These are phyloP conservation scores for Kwoniella heveanensis DNA, from an alignment of 768 basidiomycete species.

Conservation along the genomic window DNA sequence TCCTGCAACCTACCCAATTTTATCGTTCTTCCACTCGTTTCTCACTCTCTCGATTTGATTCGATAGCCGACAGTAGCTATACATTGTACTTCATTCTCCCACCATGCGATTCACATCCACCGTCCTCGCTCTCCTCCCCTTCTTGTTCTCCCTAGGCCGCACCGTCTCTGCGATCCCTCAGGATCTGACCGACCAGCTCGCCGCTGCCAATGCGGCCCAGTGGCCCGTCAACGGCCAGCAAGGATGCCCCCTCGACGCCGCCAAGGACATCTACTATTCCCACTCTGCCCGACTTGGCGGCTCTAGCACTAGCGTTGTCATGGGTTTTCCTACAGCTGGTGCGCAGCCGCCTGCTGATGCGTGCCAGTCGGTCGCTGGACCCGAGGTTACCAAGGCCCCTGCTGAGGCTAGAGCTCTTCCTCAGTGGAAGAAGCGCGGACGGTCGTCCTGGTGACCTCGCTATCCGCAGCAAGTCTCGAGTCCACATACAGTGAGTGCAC, in stretches of 20 bases:
- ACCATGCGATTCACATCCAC: constrained; percentile 1
- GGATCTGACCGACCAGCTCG: not conserved
- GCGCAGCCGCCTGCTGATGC: constrained; percentile 1
- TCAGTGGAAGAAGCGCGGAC: not conserved
- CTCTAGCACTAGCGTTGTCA: constrained; percentile 1
- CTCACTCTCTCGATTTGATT: no score
- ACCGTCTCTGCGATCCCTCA: not conserved
- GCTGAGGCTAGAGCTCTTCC: not conserved
- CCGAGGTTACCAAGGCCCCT: not conserved
- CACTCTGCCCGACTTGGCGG: constrained; percentile 8
- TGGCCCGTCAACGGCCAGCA: constrained; percentile 1
- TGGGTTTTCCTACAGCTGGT: constrained; percentile 9
- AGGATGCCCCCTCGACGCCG: constrained; percentile 5
- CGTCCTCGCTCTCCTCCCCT: not conserved
- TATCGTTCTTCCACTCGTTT: no score
- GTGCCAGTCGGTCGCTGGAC: constrained; percentile 1
- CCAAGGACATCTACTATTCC: constrained; percentile 1
- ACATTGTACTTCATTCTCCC: not conserved
- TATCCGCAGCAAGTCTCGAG: no score
- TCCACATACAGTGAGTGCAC: no score
- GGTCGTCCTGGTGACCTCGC: not conserved
- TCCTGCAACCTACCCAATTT: no score
- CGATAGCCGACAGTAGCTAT: no score
- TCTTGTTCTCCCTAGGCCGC: not conserved
- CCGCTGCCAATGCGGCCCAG: not conserved